Evolutionary conservation across 768 basidiomycete species (phyloP), one percentile per base, ranked within the genome.

Genomic region (Rhodotorula toruloides): DNA sequence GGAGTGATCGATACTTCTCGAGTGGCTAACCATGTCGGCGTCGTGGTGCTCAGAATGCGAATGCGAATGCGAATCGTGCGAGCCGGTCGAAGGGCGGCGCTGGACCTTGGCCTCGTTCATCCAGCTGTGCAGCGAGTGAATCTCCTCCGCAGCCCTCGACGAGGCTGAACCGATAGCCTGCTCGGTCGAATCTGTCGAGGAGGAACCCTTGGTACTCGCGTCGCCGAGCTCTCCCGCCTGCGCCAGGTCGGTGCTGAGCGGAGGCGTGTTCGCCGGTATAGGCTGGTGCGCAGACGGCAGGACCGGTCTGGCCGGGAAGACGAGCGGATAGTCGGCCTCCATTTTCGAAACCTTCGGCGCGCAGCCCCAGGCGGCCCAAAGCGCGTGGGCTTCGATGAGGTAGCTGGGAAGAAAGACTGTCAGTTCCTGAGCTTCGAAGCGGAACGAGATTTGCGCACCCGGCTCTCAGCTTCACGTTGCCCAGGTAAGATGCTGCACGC

Each of bases 281-380:
- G n/a, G 37, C 16, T 54, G 53, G 25, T 11, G 32, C n/a, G n/a
- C n/a, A n/a, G n/a, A n/a, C n/a, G n/a, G n/a, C n/a, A 40, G 11
- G 52, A 12, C 25, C 7, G 13, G 6, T 37, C 31, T 13, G 34
- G 25, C 12, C 27, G 69, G 54, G 48, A 71, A 71, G 40, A 67
- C n/a, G 13, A 32, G 4, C 5, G 65, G 66, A 39, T 58, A 46
- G 4, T 60, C 37, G 19, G 29, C 29, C 31, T 63, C 66, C 37
- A 71, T 55, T 11, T 40, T 25, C 17, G 27, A 10, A 6, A 52
- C 31, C 50, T 67, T 67, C 12, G 70, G 70, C 21, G 21, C 7
- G 32, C 70, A 71, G 8, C 65, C 65, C 70, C 70, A 71, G 14
- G 57, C 54, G 4, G 32, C 13, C 70, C 70, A 72, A 4, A 21